Base-by-base conservation (phyloP, 169 alveolate species). In the Cryptosporidium canis region DNA sequence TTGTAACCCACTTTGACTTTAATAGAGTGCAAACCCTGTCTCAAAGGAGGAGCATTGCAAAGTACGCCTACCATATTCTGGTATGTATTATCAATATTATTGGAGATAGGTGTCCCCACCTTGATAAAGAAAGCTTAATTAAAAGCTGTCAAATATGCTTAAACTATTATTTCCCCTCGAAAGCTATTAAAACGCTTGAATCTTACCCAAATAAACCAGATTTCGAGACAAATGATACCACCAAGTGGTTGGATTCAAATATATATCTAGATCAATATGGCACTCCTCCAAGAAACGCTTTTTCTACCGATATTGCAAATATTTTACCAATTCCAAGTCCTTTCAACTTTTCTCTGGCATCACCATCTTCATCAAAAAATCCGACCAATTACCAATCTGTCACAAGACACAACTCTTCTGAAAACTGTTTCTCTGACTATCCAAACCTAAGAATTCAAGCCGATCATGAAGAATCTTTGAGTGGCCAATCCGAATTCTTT, bases 141-240 rank as follows among this genome's bases (percentile, higher is more conserved):
- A 77, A 55, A 63, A 77, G 87, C 16, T 77, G 87, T 43, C 77
- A 77, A 24, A 77, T 77, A 24, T 77, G 87, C 61, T 61, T 77
- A 31, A 77, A 77, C 18, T 77, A 77, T 24, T 77, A 77, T 45
- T 58, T 77, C 27, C 87, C 87, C 16, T 77, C 87, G 5, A 77
- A 77, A 43, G 87, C 87, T 11, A 27, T 77, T 12, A 43, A 39
- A 9, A 16, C 16, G 16, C n/a, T 66, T 37, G 83, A 66, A 66
- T 66, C 83, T 11, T 14, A 39, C 37, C 16, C 35, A 37, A 14
- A 37, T 41, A 66, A 14, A 27, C 3, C 61, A 8, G 83, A 66
- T 7, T 27, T 43, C 0, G 63, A 37, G n/a, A 7, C 18, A 37
- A 27, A 66, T 66, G 29, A 24, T 6, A 37, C 12, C 47, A 31